Percentiles rank a stretch among this genome's conserved stretches.
phyloP scores from a whole-genome alignment of 805 yeast species.

The Candida insectalens region DNA sequence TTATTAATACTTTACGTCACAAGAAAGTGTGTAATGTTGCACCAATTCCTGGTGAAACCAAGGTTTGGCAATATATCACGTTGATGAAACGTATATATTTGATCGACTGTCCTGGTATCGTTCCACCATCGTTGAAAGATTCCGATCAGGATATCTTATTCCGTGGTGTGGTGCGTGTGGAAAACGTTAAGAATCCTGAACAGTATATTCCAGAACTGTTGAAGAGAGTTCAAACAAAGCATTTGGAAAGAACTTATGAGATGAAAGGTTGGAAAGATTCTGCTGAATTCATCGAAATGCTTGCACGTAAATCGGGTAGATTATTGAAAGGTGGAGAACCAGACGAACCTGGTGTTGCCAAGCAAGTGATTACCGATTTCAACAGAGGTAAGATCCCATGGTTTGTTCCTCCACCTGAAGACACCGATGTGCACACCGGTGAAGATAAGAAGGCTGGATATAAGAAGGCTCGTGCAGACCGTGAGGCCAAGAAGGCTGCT shows the following conservation, averaged over 20 bases:
- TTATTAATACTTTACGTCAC: conserved; percentile 84
- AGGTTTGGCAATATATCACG: conserved; percentile 98
- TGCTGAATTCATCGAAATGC: conserved; percentile 75
- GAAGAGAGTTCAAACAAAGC: conserved; percentile 76
- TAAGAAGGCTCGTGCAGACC: conserved; percentile 44
- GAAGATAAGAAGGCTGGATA: conserved; percentile 45
- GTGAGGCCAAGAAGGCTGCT: conserved; percentile 24
- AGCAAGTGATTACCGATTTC: conserved; percentile 84
- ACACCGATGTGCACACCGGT: conserved; percentile 46
- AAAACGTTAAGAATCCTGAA: conserved; percentile 91
- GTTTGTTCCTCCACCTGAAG: conserved; percentile 92
- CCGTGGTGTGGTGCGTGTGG: conserved; percentile 98
- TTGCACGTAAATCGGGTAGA: conserved; percentile 91
- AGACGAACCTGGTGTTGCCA: conserved; percentile 88
- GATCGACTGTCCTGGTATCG: conserved; percentile 98
- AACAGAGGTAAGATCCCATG: conserved; percentile 97
- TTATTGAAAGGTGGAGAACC: conserved; percentile 96
- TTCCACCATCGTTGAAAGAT: conserved; percentile 88
- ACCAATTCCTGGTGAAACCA: conserved; percentile 98
- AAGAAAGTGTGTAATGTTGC: conserved; percentile 97
- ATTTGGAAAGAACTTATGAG: conserved; percentile 92
- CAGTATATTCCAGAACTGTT: conserved; percentile 86
- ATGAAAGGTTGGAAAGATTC: conserved; percentile 79
- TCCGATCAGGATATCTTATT: conserved; percentile 85
- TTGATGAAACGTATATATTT: conserved; percentile 91